Percentiles rank a stretch among this genome's conserved stretches.
These are phyloP conservation scores for Poterioochromonas sp. DNA, from an alignment of 352 stramenopile genomes.

Conservation along the genomic window DNA sequence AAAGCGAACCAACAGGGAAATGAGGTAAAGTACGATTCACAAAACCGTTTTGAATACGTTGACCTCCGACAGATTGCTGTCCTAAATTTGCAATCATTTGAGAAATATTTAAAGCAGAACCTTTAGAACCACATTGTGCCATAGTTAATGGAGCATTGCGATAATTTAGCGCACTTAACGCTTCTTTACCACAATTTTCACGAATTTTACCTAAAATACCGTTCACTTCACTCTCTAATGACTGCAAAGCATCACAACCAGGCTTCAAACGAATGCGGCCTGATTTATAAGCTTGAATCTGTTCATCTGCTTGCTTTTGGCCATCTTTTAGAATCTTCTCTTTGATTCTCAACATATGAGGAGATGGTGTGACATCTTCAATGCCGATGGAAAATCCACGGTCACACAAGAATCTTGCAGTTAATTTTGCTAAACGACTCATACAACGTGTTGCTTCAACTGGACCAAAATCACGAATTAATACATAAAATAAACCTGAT, in stretches of 20 bases:
- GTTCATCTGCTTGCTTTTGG: constrained; percentile 55
- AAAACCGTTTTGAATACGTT: constrained; percentile 95
- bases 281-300: constrained; percentile 43
- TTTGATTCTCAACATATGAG: constrained; percentile 83
- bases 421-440: constrained; percentile 96
- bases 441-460: constrained; percentile 85
- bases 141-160: constrained; percentile 93
- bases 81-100: constrained; percentile 98
- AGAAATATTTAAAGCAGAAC: constrained; percentile 97
- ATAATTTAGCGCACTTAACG: constrained; percentile 93
- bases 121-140: constrained; percentile 97
- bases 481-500: constrained; percentile 49
- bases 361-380: constrained; percentile 94
- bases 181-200: constrained; percentile 91
- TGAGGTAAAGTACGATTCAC: constrained; percentile 94
- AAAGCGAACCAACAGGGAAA: constrained; percentile 75
- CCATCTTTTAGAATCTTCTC: constrained; percentile 72
- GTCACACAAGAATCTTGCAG: constrained; percentile 88
- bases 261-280: constrained; percentile 22
- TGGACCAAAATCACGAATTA: constrained; percentile 87
- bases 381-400: constrained; percentile 98
- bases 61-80: constrained; percentile 23
- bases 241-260: constrained; percentile 87
- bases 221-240: constrained; percentile 95
- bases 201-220: constrained; percentile 92